Base-by-base conservation (phyloP, 257 asterid genomes). In the Forsythia suspensa region DNA sequence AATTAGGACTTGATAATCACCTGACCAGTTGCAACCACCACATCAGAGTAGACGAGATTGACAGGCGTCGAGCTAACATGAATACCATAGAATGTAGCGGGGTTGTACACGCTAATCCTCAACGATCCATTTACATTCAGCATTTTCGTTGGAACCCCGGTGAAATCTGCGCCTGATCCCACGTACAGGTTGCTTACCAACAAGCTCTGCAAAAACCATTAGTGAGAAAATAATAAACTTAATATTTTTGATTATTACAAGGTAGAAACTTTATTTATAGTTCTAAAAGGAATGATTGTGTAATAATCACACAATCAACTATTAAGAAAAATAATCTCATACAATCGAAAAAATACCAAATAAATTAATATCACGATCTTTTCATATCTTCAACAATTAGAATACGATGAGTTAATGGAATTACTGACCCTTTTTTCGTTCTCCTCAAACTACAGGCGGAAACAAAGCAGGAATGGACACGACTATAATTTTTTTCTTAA, bases 41-140 rank as follows among this genome's bases (percentile, higher is more conserved):
- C 84, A 59, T 93, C 97, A 0, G 94, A 90, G 66, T 87, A 95
- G 78, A 92, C 42, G 80, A 95, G 97, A 84, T 88, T 90, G 78
- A 95, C 85, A 13, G 97, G 95, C 18, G 96, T 83, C 41, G 99
- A 82, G 74, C 92, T 93, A 65, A 95, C 92, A 63, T 90, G 98
- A 81, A 95, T 83, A 13, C 98, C 99, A 21, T 79, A 95, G 84
- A 95, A 95, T 29, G 98, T 89, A 61, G 98, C 99, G 0, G 99
- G 98, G 83, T 95, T 95, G 83, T 93, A 89, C 5, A 95, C 79
- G 10, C 85, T 85, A 76, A 95, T 82, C 82, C 94, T 92, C 88
- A 95, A 85, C 0, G 99, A 85, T 2, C 94, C 94, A 63, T 95
- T 93, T 85, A 95, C 79, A 6, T 90, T 87, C 72, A 95, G 77